Conservation (phyloP, 805 yeast species). For the Candida suzukii region DNA sequence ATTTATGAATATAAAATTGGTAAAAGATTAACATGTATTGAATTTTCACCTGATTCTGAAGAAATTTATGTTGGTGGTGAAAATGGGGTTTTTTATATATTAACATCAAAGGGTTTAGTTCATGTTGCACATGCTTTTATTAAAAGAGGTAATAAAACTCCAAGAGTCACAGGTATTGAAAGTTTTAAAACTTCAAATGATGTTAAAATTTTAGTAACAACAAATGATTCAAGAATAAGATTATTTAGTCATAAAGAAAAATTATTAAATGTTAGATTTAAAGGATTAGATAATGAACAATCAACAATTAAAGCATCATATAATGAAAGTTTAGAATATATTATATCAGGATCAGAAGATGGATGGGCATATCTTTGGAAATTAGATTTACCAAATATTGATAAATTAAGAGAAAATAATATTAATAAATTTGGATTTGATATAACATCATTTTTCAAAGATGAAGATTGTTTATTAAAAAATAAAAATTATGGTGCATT, state of each 20-base stretch:
- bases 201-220: slow-evolving; percentile 46
- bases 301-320: slow-evolving; percentile 65
- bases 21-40: slow-evolving; percentile 67
- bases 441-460: slow-evolving; percentile 24
- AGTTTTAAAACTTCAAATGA: slow-evolving; percentile 27
- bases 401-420: slow-evolving; percentile 3
- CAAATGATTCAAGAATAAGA: slow-evolving; percentile 78
- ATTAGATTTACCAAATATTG: slow-evolving; percentile 14
- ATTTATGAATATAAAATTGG: slow-evolving; percentile 54
- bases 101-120: slow-evolving; percentile 60
- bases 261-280: slow-evolving; percentile 57
- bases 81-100: slow-evolving; percentile 55
- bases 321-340: slow-evolving; percentile 48
- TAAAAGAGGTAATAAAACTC: slow-evolving; percentile 32
- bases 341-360: slow-evolving; percentile 82
- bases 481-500: slow-evolving; percentile 61
- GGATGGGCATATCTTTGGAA: slow-evolving; percentile 84
- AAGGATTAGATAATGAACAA: slow-evolving; percentile 65
- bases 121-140: slow-evolving; percentile 37
- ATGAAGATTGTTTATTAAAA: slow-evolving; percentile 32
- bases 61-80: slow-evolving; percentile 69
- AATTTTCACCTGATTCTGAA: slow-evolving; percentile 61
- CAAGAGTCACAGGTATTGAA: slow-evolving; percentile 72
- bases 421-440: slow-evolving; percentile 30
- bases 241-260: slow-evolving; percentile 49